A percentile compares a stretch with the other conserved stretches of the same genome.
Evolutionary conservation across 345 rosid species (phyloP).

Genomic region (Aegle marmelos): DNA sequence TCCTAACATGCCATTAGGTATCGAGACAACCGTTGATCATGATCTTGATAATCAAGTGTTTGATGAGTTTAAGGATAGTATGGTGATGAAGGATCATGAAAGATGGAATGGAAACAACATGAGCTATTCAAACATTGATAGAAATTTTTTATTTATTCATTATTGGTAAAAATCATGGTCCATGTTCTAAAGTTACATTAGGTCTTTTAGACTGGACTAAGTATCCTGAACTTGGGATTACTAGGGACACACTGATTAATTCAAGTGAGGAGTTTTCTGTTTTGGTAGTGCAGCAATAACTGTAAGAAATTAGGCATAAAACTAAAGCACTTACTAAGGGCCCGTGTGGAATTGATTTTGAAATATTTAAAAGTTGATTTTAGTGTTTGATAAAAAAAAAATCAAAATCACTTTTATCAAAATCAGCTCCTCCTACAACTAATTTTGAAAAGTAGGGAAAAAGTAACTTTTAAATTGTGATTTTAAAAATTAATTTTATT

Average conservation of each 20-base stretch:
- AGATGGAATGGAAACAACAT: conserved; percentile 12
- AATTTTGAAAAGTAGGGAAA: too few species aligned
- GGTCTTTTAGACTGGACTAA: conserved; percentile 20
- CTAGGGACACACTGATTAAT: conserved; percentile 16
- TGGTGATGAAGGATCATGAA: not conserved
- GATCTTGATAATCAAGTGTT: conserved; percentile 23
- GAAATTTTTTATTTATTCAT: conserved; percentile 17
- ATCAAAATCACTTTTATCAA: too few species aligned
- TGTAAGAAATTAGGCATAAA: not conserved
- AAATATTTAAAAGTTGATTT: too few species aligned
- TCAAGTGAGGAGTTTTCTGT: conserved; percentile 7
- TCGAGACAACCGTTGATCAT: not conserved
- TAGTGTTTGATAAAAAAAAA: too few species aligned
- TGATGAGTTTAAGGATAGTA: conserved; percentile 1
- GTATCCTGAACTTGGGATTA: conserved; percentile 21
- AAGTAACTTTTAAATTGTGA: too few species aligned
- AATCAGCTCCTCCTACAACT: too few species aligned
- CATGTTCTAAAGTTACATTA: not conserved
- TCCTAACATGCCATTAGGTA: not conserved
- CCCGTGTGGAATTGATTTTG: too few species aligned
- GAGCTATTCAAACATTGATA: conserved; percentile 13
- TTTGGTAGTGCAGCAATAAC: conserved; percentile 25
- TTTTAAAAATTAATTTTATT: too few species aligned
- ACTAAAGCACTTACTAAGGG: not conserved
- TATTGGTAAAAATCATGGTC: conserved; percentile 18